Conservation (phyloP, 2,329 filamentous ascomycete species). For the Monosporascus ibericus region DNA sequence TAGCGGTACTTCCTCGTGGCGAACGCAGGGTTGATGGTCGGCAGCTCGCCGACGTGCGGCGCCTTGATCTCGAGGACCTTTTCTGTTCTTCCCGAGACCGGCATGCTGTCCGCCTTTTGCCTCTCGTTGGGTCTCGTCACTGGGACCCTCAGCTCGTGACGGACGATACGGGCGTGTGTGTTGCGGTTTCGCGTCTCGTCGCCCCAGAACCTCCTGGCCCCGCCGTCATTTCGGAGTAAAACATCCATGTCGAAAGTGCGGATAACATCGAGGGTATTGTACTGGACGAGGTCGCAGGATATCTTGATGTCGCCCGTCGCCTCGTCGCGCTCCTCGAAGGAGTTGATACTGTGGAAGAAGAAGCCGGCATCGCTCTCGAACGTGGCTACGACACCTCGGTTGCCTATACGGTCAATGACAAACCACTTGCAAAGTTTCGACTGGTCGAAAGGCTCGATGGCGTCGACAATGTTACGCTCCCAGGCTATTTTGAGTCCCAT, state of each 20-base stretch:
- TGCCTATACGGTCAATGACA: constrained; percentile 60
- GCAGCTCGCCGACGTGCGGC: constrained; percentile 56
- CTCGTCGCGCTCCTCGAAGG: constrained; percentile 56
- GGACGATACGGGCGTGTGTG: constrained; percentile 31
- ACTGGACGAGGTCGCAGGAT: constrained; percentile 59
- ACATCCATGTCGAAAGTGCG: constrained; percentile 65
- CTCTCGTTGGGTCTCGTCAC: neutral
- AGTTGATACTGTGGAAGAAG: constrained; percentile 75
- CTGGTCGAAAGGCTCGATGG: constrained; percentile 58
- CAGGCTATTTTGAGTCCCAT: constrained; percentile 57
- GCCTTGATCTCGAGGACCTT: constrained; percentile 41
- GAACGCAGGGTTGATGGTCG: constrained; percentile 56
- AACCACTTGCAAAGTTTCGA: constrained; percentile 60
- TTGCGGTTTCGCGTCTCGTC: constrained; percentile 32
- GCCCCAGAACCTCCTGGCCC: constrained; percentile 36
- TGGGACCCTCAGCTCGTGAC: constrained; percentile 38
- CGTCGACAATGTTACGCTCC: constrained; percentile 61
- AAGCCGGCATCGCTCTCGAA: constrained; percentile 66
- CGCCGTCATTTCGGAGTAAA: constrained; percentile 47
- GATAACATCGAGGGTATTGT: constrained; percentile 59
- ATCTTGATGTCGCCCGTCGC: constrained; percentile 40
- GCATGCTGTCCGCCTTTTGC: neutral
- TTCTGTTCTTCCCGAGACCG: constrained; percentile 13
- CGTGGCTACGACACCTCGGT: constrained; percentile 59
- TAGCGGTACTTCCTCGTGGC: constrained; percentile 50